phyloP scores from a whole-genome alignment of 1,139 yeast species.

The Yamadazyma spencermartinsiae region DNA sequence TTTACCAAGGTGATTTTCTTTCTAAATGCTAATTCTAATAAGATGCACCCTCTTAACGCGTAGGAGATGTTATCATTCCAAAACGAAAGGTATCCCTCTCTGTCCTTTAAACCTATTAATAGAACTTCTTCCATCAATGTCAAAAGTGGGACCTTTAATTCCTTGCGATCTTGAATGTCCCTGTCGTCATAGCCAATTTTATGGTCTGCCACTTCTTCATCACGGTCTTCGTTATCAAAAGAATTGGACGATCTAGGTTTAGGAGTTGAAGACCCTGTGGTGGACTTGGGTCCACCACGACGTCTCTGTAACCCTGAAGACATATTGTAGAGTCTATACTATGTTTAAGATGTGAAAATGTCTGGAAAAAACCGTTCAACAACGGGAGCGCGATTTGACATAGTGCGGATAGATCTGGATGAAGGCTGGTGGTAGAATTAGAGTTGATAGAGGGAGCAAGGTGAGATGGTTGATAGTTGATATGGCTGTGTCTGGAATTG shows the following conservation, averaged over 20 bases:
- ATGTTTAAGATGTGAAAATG: neutral
- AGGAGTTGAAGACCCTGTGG: constrained; percentile 7
- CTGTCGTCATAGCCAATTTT: constrained; percentile 84
- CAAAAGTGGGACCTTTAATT: constrained; percentile 60
- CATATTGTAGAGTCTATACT: constrained; percentile 16
- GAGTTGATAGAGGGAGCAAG: no score
- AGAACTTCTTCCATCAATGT: constrained; percentile 97
- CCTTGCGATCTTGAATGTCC: constrained; percentile 55
- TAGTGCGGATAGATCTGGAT: no score
- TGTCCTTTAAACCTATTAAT: constrained; percentile 88
- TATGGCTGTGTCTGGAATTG: no score
- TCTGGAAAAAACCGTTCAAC: neutral
- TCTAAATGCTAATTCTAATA: constrained; percentile 88
- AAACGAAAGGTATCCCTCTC: constrained; percentile 92
- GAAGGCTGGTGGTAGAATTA: no score
- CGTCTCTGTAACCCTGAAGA: constrained; percentile 49
- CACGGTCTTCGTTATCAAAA: constrained; percentile 23
- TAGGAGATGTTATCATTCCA: constrained; percentile 98
- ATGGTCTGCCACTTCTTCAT: constrained; percentile 31
- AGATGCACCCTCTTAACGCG: constrained; percentile 91
- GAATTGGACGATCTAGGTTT: constrained; percentile 16
- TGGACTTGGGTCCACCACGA: constrained; percentile 37
- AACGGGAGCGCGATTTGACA: neutral
- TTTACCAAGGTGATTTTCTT: constrained; percentile 85
- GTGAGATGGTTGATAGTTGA: no score